A percentile compares a stretch with the other conserved stretches of the same genome.
phyloP scores from a whole-genome alignment of 495 filamentous ascomycete genomes.

The Aspergillus kassunensis region DNA sequence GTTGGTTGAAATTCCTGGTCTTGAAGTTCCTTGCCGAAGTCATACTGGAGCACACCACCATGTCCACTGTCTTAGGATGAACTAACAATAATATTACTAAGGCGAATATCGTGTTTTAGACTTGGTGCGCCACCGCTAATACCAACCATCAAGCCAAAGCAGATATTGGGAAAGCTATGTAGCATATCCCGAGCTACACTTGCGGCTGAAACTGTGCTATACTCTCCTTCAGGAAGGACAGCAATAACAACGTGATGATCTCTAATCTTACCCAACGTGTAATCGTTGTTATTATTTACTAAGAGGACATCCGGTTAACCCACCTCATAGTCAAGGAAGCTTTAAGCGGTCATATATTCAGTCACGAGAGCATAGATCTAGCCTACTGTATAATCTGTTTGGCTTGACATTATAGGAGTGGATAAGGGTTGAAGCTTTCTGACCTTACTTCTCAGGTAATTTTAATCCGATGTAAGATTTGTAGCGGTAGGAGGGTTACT shows the following conservation, averaged over 20 bases:
- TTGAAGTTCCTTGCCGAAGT: slow-evolving; percentile 6
- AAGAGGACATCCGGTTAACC: not conserved
- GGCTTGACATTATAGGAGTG: slow-evolving; percentile 1
- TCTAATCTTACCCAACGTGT: slow-evolving; percentile 12
- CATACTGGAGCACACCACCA: slow-evolving; percentile 7
- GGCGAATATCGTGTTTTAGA: slow-evolving; percentile 7
- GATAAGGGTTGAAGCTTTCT: too few relatives aligned
- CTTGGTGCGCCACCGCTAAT: slow-evolving; percentile 6
- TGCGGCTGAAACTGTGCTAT: slow-evolving; percentile 5
- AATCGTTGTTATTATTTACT: slow-evolving; percentile 13
- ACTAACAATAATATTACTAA: slow-evolving; percentile 9
- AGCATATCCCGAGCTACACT: slow-evolving; percentile 6
- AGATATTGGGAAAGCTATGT: slow-evolving; percentile 9
- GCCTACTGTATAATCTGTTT: slow-evolving; percentile 10
- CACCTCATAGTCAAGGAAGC: slow-evolving; percentile 10
- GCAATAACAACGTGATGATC: slow-evolving; percentile 13
- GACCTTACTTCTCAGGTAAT: too few relatives aligned
- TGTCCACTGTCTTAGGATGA: not conserved
- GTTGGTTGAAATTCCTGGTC: not conserved
- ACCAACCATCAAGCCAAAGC: slow-evolving; percentile 12
- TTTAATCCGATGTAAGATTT: too few relatives aligned
- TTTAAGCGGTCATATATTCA: slow-evolving; percentile 11
- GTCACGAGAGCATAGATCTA: slow-evolving; percentile 12
- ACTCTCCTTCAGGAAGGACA: slow-evolving; percentile 9
- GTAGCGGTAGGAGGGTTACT: too few relatives aligned